Conservation (phyloP, 208 protist genomes). For the Leishmania major region DNA sequence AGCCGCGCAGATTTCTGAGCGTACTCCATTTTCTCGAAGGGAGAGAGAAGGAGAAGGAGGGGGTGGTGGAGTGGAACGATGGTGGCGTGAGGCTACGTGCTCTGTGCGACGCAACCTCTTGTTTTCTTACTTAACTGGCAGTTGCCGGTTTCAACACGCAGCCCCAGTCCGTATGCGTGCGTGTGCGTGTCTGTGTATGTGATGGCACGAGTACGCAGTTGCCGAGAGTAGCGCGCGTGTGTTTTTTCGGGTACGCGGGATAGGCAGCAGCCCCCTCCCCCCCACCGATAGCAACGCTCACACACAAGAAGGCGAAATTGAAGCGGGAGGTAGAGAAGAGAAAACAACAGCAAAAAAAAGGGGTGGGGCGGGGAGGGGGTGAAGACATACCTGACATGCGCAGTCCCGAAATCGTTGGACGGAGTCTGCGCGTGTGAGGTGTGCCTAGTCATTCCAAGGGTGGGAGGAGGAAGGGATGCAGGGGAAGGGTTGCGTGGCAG, state of each 20-base stretch:
- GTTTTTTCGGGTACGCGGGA: neutral
- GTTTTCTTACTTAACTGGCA: neutral
- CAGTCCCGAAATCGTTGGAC: neutral
- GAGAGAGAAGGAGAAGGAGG: neutral
- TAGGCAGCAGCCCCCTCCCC: no score
- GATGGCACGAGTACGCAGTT: neutral
- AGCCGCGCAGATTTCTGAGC: constrained; percentile 82
- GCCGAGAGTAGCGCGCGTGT: neutral
- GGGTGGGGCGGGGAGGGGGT: no score
- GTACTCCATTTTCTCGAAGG: constrained; percentile 65
- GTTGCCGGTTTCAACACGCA: neutral
- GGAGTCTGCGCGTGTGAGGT: neutral
- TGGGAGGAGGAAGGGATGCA: no score
- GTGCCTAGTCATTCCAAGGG: neutral
- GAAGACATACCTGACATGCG: neutral
- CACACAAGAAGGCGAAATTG: neutral
- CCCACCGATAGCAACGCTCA: neutral
- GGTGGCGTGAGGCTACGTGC: neutral
- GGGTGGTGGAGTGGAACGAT: neutral
- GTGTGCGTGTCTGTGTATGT: neutral
- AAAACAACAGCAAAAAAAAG: no score
- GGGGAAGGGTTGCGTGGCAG: neutral
- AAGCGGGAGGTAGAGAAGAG: neutral
- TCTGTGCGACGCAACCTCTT: neutral
- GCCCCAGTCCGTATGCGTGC: neutral